Percentiles rank a stretch among this genome's conserved stretches.
These are phyloP conservation scores for Solanum aculeatissimum DNA, from an alignment of 305 asterid genomes.

Conservation along the genomic window DNA sequence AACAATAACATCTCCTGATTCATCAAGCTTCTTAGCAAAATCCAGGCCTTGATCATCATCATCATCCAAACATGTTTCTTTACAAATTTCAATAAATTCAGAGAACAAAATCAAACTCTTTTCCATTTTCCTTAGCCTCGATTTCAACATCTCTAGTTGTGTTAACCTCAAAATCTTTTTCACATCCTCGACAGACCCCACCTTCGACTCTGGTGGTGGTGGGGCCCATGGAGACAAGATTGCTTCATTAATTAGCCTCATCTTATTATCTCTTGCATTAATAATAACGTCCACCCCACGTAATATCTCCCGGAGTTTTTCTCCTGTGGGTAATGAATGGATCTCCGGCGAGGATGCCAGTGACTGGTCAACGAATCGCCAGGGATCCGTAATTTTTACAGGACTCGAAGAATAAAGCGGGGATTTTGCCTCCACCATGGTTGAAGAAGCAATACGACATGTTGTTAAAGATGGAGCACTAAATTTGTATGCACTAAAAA, in stretches of 20 bases:
- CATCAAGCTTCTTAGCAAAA: constrained; percentile 41
- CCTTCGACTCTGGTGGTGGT: neutral
- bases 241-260: constrained; percentile 13
- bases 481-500: constrained; percentile 9
- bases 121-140: constrained; percentile 22
- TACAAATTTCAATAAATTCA: constrained; percentile 31
- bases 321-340: constrained; percentile 36
- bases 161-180: constrained; percentile 33
- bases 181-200: constrained; percentile 26
- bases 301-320: constrained; percentile 43
- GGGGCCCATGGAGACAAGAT: neutral
- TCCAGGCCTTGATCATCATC: constrained; percentile 27
- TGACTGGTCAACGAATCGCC: constrained; percentile 13
- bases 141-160: constrained; percentile 34
- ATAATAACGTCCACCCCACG: constrained; percentile 29
- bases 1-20: constrained; percentile 52
- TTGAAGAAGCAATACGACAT: constrained; percentile 17
- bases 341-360: constrained; percentile 4
- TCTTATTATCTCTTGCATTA: constrained; percentile 17
- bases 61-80: constrained; percentile 12
- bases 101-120: constrained; percentile 21
- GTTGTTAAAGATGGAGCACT: constrained; percentile 5
- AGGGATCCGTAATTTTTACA: constrained; percentile 10
- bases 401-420: neutral
- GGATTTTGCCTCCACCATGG: neutral